phyloP scores from a whole-genome alignment of 2,329 filamentous ascomycete species.

The Trichoderma gracile region DNA sequence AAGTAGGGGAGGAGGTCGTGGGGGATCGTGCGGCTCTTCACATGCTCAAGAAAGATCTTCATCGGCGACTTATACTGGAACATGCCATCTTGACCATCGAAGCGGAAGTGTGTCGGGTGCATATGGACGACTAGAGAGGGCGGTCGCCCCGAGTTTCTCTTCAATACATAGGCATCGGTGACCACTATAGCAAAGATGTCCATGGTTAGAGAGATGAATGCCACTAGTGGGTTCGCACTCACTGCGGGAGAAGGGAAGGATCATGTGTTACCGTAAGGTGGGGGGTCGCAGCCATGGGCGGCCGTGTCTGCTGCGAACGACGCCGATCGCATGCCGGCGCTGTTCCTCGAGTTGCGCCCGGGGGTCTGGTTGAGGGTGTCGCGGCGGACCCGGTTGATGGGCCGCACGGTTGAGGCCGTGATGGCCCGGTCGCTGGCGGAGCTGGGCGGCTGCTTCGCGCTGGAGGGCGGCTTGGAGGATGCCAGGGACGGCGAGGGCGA shows the following conservation, averaged over 20 bases:
- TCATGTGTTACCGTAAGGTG: conserved; percentile 51
- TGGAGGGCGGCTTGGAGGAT: conserved; percentile 51
- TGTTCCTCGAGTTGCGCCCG: conserved; percentile 53
- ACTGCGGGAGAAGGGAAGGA: not conserved
- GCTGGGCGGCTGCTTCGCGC: conserved; percentile 44
- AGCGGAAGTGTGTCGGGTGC: conserved; percentile 81
- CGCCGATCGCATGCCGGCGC: conserved; percentile 51
- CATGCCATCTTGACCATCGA: conserved; percentile 91
- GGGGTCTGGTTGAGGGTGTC: conserved; percentile 51
- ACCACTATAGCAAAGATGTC: conserved; percentile 55
- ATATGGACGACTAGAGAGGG: conserved; percentile 88
- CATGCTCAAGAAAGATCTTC: conserved; percentile 75
- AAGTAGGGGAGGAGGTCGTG: conserved; percentile 86
- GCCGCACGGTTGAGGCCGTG: conserved; percentile 48
- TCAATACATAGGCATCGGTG: conserved; percentile 76
- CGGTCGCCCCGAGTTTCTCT: conserved; percentile 70
- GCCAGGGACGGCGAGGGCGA: conserved; percentile 62
- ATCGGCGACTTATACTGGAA: conserved; percentile 93
- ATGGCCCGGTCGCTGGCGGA: conserved; percentile 41
- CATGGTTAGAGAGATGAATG: conserved; percentile 33
- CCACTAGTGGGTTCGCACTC: not conserved
- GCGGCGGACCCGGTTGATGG: conserved; percentile 59
- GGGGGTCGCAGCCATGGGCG: conserved; percentile 46
- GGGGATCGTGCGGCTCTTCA: conserved; percentile 75
- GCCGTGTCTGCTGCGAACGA: conserved; percentile 49